Evolutionary conservation across 2,329 filamentous ascomycete species (phyloP).

Genomic region (Pseudogymnoascus sp.): DNA sequence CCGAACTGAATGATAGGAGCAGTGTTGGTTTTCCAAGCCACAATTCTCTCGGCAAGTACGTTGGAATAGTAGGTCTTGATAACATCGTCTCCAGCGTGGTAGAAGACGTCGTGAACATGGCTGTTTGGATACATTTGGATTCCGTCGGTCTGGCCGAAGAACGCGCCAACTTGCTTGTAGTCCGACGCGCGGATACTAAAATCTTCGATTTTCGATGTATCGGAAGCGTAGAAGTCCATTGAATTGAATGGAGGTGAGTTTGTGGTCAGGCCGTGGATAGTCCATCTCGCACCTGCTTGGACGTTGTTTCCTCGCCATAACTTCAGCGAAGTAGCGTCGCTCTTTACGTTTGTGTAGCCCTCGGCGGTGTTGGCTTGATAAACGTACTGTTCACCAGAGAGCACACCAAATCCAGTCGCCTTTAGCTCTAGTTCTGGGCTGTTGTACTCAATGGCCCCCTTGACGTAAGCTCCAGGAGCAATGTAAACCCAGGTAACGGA

Average conservation of each 20-base stretch:
- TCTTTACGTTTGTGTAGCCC: slow-evolving; percentile 24
- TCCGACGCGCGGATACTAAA: slow-evolving; percentile 24
- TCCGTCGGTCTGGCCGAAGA: slow-evolving; percentile 31
- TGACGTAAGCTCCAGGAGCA: slow-evolving; percentile 30
- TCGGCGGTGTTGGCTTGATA: slow-evolving; percentile 29
- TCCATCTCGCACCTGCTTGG: slow-evolving; percentile 20
- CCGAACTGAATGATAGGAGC: slow-evolving; percentile 31
- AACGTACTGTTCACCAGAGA: slow-evolving; percentile 32
- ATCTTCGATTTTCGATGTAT: slow-evolving; percentile 14
- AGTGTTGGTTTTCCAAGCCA: slow-evolving; percentile 27
- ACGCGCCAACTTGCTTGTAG: slow-evolving; percentile 33
- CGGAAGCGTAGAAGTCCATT: slow-evolving; percentile 25
- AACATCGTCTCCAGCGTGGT: slow-evolving; percentile 29
- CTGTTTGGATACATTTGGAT: slow-evolving; percentile 28
- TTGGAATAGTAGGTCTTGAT: slow-evolving; percentile 31
- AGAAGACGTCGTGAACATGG: slow-evolving; percentile 28
- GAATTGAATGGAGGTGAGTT: slow-evolving; percentile 31
- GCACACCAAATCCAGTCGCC: slow-evolving; percentile 29
- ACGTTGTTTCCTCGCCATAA: slow-evolving; percentile 26
- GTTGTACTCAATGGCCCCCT: slow-evolving; percentile 30
- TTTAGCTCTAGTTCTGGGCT: slow-evolving; percentile 20
- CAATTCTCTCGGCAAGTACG: slow-evolving; percentile 18
- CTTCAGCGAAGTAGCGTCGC: slow-evolving; percentile 23
- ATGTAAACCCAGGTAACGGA: slow-evolving; percentile 21
- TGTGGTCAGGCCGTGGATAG: slow-evolving; percentile 25